Evolutionary conservation across 163 green algal species (phyloP), one percentile per base, ranked within the genome.

Genomic region (Trebouxia gelatinosa): DNA sequence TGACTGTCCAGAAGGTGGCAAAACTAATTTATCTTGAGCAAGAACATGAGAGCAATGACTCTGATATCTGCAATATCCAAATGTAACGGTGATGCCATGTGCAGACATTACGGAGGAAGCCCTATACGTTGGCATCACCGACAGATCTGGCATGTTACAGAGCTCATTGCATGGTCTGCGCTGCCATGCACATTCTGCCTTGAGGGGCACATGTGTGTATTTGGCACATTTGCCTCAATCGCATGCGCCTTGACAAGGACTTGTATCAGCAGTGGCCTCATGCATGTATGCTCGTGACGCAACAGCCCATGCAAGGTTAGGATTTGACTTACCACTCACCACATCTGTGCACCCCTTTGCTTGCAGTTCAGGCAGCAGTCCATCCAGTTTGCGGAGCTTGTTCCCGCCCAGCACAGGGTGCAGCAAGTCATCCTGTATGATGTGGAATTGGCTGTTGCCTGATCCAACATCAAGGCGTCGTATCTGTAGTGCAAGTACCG

Each of bases 341-440:
- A 92, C 67, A 51, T 94, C 81, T 1, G 86, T 90, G 9, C 80
- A 71, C 9, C 80, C 75, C 32, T 67, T 0, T 4, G 7, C 39
- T 19, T 74, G 21, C n/a, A 93, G 78, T 21, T 78, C 21, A 2
- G 87, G 86, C 61, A 93, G 78, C 29, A 93, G 65, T 0, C 71
- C 90, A 70, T 95, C 91, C 23, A 95, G 83, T 75, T 95, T 95
- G 34, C 91, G 77, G 2, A 89, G 54, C 75, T 94, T 94, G 86
- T 92, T 94, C 28, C 90, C 90, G 0, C 84, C 85, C 7, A 92
- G 32, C 2, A 85, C 48, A 7, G 86, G 86, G 67, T 90, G 84
- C 26, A 85, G 46, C 48, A 89, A 67, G 62, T 90, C 86, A 58
- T 90, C 86, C 0, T 83, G 74, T 1, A 90, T 34, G 28, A 84